Evolutionary conservation across 2,329 filamentous ascomycete genomes (phyloP), one percentile per base, ranked within the genome.

Genomic region (Chaetothyriales sp.): DNA sequence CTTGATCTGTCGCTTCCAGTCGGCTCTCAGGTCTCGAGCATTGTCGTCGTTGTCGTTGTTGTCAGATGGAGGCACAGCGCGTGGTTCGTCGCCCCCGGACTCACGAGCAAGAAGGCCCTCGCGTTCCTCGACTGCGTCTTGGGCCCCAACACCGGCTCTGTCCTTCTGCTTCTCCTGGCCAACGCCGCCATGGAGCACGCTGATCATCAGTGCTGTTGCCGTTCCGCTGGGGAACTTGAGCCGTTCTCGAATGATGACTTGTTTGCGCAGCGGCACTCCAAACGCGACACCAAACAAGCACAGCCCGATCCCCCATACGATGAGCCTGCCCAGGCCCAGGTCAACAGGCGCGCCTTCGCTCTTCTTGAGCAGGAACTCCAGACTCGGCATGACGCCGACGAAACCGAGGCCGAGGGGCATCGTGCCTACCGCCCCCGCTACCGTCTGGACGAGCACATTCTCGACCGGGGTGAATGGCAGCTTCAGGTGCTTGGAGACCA

Each of bases 201-300:
- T 81, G 57, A 98, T 95, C 72, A 98, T 82, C 18, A 96, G 76
- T 0, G 92, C 92, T 1, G 92, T 96, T 47, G 92, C 93, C 50
- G 93, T 96, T 1, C 92, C 92, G 60, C 86, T 94, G 0, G 92
- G 92, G 60, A 98, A 98, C 63, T 86, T 92, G 52, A 98, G 69
- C 64, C 89, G 85, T 69, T 98, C 92, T 51, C 84, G 73, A 50
- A 98, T 86, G 54, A 98, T 93, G 50, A 96, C 89, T 68, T 98
- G 87, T 51, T 81, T 84, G 46, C 92, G 77, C 50, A 96, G 64
- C 0, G 92, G 92, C 12, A 98, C 90, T 0, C 89, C 92, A 70
- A 98, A 96, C 1, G 96, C 83, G 1, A 96, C 92, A 0, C 92
- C 92, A 64, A 98, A 98, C 62, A 96, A 90, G 64, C 89, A 95